Evolutionary conservation across 2,329 filamentous ascomycete genomes (phyloP), one percentile per base, ranked within the genome.

Genomic region (Claviceps sp.): DNA sequence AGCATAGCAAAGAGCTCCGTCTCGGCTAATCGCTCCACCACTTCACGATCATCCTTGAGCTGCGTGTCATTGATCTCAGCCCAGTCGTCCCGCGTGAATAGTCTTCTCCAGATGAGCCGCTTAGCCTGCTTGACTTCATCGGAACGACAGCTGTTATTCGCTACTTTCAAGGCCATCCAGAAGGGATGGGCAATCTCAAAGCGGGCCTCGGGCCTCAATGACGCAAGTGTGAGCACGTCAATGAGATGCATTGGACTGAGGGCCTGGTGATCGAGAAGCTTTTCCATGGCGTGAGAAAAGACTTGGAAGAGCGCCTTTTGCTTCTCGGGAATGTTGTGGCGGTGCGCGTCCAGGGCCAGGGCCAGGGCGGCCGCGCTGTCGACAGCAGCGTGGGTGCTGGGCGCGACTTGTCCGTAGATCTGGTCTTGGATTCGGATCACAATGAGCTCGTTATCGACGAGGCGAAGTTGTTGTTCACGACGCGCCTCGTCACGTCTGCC

Each of bases 21-120:
- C 52, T 75, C 69, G 36, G 72, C 71, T 26, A 94, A 68, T 18
- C 78, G 72, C 30, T 77, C 73, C 50, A 82, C 72, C 30, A 89
- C 78, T 55, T 86, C 77, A 3, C 72, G 69, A 61, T 95, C 89
- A 52, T 81, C 80, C 63, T 87, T 85, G 54, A 84, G 74, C 47
- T 84, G 80, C 0, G 86, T 91, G 58, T 87, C 81, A 62, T 93
- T 91, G 62, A 94, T 78, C 54, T 72, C 74, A 26, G 77, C 72
- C 93, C 93, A 98, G 63, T 96, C 81, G 64, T 96, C 90, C 48
- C 83, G 81, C 58, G 91, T 77, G 61, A 86, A 86, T 55, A 89
- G 84, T 51, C 93, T 81, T 62, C 93, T 85, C 93, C 93, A 98
- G 56, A 97, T 87, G 41, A 81, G 70, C 16, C 72, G 69, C 63